phyloP scores from a whole-genome alignment of 495 filamentous ascomycete genomes.

The Podospora tetraspora region DNA sequence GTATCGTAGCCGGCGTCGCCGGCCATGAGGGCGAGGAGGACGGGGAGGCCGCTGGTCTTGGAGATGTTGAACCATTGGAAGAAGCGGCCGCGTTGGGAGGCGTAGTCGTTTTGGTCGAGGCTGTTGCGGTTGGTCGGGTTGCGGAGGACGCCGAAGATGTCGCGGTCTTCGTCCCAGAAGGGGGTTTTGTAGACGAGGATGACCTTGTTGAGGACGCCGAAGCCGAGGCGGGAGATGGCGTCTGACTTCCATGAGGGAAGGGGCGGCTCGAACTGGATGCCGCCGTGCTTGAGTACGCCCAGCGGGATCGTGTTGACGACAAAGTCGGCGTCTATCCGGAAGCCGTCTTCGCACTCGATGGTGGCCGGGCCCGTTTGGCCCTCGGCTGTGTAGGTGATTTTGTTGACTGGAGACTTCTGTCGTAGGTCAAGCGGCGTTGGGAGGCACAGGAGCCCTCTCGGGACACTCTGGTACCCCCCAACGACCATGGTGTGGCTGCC shows the following conservation, averaged over 20 bases:
- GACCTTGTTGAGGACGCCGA: conserved; percentile 92
- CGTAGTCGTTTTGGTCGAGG: conserved; percentile 49
- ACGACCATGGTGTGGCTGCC: conserved; percentile 88
- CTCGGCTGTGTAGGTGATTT: conserved; percentile 60
- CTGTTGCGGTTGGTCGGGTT: conserved; percentile 53
- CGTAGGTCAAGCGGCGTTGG: conserved; percentile 77
- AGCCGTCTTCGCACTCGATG: conserved; percentile 76
- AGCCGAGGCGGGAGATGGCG: conserved; percentile 82
- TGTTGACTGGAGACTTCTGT: conserved; percentile 60
- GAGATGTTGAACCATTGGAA: conserved; percentile 97
- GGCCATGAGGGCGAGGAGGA: conserved; percentile 89
- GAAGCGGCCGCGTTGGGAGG: conserved; percentile 65
- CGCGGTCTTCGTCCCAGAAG: conserved; percentile 88
- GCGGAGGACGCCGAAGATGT: conserved; percentile 90
- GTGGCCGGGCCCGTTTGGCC: conserved; percentile 38
- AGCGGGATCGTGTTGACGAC: conserved; percentile 85
- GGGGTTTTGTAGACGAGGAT: conserved; percentile 81
- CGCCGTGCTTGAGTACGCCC: conserved; percentile 76
- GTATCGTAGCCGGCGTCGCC: conserved; percentile 89
- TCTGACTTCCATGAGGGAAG: conserved; percentile 80
- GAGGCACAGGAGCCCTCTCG: conserved; percentile 69
- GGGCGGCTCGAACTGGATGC: conserved; percentile 72
- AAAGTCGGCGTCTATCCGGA: conserved; percentile 70
- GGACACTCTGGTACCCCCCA: conserved; percentile 87
- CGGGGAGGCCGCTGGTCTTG: conserved; percentile 79